Conservation (phyloP, 2,329 filamentous ascomycete genomes). For the Diplocarpon mali region DNA sequence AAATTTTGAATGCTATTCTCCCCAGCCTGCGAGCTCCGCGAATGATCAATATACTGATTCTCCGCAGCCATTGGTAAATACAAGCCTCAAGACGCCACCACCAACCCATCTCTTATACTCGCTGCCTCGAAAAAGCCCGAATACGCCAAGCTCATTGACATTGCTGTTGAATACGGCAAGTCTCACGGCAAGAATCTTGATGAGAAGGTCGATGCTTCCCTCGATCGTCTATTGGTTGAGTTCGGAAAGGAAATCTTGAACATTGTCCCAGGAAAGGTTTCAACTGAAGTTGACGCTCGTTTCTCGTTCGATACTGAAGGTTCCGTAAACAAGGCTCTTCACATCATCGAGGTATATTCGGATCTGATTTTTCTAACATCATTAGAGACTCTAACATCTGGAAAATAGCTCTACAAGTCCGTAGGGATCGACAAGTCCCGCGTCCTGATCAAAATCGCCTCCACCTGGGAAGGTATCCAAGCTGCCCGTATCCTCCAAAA, state of each 20-base stretch:
- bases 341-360: slow-evolving; percentile 88
- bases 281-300: slow-evolving; percentile 92
- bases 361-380: not conserved
- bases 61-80: slow-evolving; percentile 86
- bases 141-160: slow-evolving; percentile 86
- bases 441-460: slow-evolving; percentile 96
- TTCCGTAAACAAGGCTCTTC: slow-evolving; percentile 89
- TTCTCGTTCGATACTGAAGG: slow-evolving; percentile 93
- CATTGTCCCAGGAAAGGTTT: slow-evolving; percentile 97
- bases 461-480: slow-evolving; percentile 99
- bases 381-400: not conserved
- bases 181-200: slow-evolving; percentile 56
- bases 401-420: slow-evolving; percentile 76
- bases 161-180: slow-evolving; percentile 80
- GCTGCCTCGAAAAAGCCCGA: slow-evolving; percentile 96
- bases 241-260: slow-evolving; percentile 97
- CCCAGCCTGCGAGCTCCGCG: not conserved
- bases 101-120: slow-evolving; percentile 97
- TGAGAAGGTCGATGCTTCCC: slow-evolving; percentile 75
- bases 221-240: slow-evolving; percentile 91
- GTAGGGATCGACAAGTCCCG: slow-evolving; percentile 88
- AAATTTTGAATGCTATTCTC: not conserved
- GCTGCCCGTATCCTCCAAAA: slow-evolving; percentile 93
- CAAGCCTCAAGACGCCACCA: slow-evolving; percentile 99
- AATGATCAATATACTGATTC: slow-evolving; percentile 10